These are phyloP conservation scores for Ascocoryne sarcoides DNA, from an alignment of 2,329 filamentous ascomycete genomes.

Conservation along the genomic window DNA sequence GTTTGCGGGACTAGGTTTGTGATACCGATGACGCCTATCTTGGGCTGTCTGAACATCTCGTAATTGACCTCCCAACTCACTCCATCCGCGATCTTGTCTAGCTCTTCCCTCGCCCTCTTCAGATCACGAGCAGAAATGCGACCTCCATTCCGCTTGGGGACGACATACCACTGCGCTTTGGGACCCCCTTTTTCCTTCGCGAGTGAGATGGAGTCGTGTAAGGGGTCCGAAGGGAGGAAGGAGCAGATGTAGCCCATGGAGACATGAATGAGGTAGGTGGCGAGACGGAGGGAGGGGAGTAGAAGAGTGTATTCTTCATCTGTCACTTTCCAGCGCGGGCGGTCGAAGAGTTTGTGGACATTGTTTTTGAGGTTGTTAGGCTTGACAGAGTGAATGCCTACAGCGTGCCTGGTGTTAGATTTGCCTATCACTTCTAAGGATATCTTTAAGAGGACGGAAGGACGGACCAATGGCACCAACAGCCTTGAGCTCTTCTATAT, in stretches of 20 bases:
- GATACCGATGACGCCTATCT: too few relatives aligned
- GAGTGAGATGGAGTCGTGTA: background rate
- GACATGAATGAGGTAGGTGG: constrained; percentile 16
- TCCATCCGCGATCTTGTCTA: constrained; percentile 13
- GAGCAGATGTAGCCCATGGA: constrained; percentile 18
- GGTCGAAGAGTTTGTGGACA: constrained; percentile 13
- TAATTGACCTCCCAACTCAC: constrained; percentile 19
- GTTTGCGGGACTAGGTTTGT: constrained; percentile 3
- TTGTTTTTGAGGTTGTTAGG: constrained; percentile 5
- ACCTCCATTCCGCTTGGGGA: background rate
- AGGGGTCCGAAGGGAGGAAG: constrained; percentile 16
- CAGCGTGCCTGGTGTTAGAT: too few relatives aligned
- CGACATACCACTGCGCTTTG: too few relatives aligned
- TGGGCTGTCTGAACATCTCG: constrained; percentile 12
- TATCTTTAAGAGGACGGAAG: too few relatives aligned
- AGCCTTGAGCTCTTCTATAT: too few relatives aligned
- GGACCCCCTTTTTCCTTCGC: background rate
- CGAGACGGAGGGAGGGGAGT: constrained; percentile 20
- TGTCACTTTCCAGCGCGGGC: constrained; percentile 13
- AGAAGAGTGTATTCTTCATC: constrained; percentile 17
- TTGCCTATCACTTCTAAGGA: too few relatives aligned
- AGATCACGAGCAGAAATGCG: constrained; percentile 3
- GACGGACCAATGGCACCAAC: too few relatives aligned
- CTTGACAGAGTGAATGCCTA: too few relatives aligned
- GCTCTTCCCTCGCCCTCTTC: constrained; percentile 9